These are phyloP conservation scores for Stellera chamaejasme DNA, from an alignment of 345 rosid genomes.

Conservation along the genomic window DNA sequence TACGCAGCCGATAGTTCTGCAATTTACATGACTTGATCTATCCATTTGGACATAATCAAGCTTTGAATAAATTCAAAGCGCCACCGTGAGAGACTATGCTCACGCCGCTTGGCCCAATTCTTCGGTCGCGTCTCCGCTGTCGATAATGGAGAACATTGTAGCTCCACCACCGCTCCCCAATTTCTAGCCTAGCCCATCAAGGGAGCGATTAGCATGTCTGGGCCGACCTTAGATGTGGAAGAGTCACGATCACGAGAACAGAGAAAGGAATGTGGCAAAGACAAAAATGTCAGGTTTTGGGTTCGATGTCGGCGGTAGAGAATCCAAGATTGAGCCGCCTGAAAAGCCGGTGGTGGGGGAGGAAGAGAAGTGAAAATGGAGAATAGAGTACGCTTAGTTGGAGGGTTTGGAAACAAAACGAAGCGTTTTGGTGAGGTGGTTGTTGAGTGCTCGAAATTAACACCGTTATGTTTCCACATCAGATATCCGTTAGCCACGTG, in stretches of 20 bases:
- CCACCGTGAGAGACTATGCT: slow-evolving; percentile 20
- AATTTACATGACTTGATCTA: too few species aligned
- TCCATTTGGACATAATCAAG: too few species aligned
- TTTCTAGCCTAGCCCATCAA: slow-evolving; percentile 79
- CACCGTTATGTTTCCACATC: too few species aligned
- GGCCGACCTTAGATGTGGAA: slow-evolving; percentile 40
- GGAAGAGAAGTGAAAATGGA: too few species aligned
- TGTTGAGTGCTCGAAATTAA: too few species aligned
- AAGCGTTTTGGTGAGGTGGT: too few species aligned
- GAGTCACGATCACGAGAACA: slow-evolving; percentile 19
- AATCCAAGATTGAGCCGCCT: slow-evolving; percentile 42
- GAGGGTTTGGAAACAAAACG: too few species aligned
- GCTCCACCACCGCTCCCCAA: slow-evolving; percentile 77
- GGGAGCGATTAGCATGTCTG: slow-evolving; percentile 58
- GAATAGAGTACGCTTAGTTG: too few species aligned
- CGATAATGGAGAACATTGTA: slow-evolving; percentile 47
- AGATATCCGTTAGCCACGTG: too few species aligned
- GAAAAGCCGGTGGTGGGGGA: slow-evolving; percentile 31
- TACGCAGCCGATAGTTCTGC: too few species aligned
- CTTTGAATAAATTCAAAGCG: too few species aligned
- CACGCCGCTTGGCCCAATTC: slow-evolving; percentile 27
- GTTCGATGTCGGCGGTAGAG: slow-evolving; percentile 9
- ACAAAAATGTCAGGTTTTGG: slow-evolving; percentile 18
- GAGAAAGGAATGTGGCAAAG: slow-evolving; percentile 13
- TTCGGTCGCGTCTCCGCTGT: slow-evolving; percentile 46